phyloP scores from a whole-genome alignment of 768 basidiomycete genomes.

The Serendipita sp. region DNA sequence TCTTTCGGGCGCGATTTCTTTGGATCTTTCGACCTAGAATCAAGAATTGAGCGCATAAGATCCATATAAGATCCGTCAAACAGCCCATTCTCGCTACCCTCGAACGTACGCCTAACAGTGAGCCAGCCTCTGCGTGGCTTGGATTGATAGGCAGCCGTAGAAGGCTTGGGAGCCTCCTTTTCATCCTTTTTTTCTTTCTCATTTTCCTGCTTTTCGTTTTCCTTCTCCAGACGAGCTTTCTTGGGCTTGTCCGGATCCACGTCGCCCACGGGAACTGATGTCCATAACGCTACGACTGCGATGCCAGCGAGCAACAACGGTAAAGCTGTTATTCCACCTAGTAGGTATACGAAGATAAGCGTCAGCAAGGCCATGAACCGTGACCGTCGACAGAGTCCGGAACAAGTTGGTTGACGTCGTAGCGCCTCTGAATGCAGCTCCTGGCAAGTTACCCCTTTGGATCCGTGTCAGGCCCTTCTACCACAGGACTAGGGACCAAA shows the following conservation, averaged over 20 bases:
- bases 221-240: constrained; percentile 18
- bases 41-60: constrained; percentile 65
- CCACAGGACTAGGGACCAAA: too few relatives aligned
- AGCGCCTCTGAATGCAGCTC: not conserved
- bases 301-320: constrained; percentile 45
- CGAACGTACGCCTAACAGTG: constrained; percentile 63
- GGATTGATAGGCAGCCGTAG: constrained; percentile 26
- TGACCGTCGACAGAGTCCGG: not conserved
- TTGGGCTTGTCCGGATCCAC: constrained; percentile 27
- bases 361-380: constrained; percentile 19
- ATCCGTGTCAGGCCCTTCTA: too few relatives aligned
- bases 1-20: constrained; percentile 75
- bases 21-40: constrained; percentile 71
- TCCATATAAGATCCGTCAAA: constrained; percentile 58
- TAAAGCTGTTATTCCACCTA: constrained; percentile 82
- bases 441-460: too few relatives aligned
- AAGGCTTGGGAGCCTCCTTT: constrained; percentile 18
- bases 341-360: constrained; percentile 66
- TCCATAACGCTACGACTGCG: constrained; percentile 50
- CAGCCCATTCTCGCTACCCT: constrained; percentile 30
- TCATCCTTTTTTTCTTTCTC: constrained; percentile 16
- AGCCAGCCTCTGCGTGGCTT: constrained; percentile 67
- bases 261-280: constrained; percentile 65
- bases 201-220: constrained; percentile 14
- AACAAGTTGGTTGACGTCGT: not conserved